Conservation (phyloP, 208 protist genomes). For the Acanthamoeba royreba region DNA sequence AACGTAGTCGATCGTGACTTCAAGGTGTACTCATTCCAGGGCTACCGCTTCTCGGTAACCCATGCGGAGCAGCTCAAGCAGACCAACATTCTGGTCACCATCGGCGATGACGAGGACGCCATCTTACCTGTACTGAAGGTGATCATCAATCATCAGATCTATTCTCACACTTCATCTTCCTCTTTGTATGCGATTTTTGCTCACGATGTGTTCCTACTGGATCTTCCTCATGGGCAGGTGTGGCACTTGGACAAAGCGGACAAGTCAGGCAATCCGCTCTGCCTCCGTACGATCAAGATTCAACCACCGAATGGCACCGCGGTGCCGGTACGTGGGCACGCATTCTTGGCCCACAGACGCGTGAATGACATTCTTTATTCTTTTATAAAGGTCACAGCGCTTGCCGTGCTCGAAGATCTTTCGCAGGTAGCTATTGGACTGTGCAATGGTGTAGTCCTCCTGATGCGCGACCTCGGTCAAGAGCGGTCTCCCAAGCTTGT, state of each 20-base stretch:
- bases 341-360: too few relatives aligned
- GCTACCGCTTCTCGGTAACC: constrained; percentile 79
- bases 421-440: constrained; percentile 85
- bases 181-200: too few relatives aligned
- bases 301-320: not conserved
- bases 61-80: constrained; percentile 78
- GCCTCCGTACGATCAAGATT: constrained; percentile 55
- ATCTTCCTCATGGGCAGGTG: constrained; percentile 37
- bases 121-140: constrained; percentile 76
- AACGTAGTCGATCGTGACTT: constrained; percentile 81
- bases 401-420: constrained; percentile 86
- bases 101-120: constrained; percentile 81
- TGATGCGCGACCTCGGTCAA: constrained; percentile 53
- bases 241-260: constrained; percentile 53
- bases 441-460: constrained; percentile 82
- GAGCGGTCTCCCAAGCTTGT: constrained; percentile 4
- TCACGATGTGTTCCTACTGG: too few relatives aligned
- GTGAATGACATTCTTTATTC: too few relatives aligned
- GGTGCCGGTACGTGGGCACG: constrained; percentile 2
- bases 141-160: constrained; percentile 68
- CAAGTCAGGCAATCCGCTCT: constrained; percentile 61
- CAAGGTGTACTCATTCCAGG: constrained; percentile 77
- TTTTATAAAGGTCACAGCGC: constrained; percentile 76
- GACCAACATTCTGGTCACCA: constrained; percentile 77
- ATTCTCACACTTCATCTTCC: not conserved